Conservation (phyloP, 768 basidiomycete species). For the Pleurotus sapidus region DNA sequence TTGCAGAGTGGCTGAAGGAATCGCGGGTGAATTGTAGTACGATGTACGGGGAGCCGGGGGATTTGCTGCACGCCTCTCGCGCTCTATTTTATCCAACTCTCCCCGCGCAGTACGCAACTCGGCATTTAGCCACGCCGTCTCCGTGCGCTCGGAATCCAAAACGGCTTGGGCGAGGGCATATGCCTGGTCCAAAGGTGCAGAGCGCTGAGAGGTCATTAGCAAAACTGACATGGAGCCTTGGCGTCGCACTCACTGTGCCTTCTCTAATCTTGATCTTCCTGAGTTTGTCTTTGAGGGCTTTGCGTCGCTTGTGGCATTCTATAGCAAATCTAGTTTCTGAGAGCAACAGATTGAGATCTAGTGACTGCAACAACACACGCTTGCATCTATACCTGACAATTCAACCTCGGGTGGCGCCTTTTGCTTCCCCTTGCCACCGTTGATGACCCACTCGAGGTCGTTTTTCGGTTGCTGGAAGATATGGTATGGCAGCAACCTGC, state of each 20-base stretch:
- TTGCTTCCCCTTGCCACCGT: constrained; percentile 53
- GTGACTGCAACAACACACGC: neutral
- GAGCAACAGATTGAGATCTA: constrained; percentile 2
- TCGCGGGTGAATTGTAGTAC: constrained; percentile 31
- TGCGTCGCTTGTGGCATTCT: constrained; percentile 58
- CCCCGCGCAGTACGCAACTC: constrained; percentile 62
- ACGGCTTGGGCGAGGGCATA: constrained; percentile 62
- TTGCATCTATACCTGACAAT: constrained; percentile 13
- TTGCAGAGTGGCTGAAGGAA: constrained; percentile 30
- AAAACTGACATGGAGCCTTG: neutral
- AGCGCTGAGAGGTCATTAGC: constrained; percentile 37
- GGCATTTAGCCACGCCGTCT: constrained; percentile 50
- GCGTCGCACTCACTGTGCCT: constrained; percentile 47
- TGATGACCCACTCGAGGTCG: constrained; percentile 42
- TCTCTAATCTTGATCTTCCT: constrained; percentile 46
- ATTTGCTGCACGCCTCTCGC: constrained; percentile 56
- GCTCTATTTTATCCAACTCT: constrained; percentile 66
- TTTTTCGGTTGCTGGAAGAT: constrained; percentile 73
- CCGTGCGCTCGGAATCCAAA: constrained; percentile 64
- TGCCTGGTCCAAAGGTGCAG: constrained; percentile 59
- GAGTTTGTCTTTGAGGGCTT: constrained; percentile 57
- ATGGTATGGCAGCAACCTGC: constrained; percentile 78
- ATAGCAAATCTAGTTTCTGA: constrained; percentile 72
- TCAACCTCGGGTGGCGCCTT: constrained; percentile 38
- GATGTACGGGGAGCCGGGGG: constrained; percentile 40